Evolutionary conservation across 129 eudicot genomes (phyloP).

Genomic region (Centaurea solstitialis): DNA sequence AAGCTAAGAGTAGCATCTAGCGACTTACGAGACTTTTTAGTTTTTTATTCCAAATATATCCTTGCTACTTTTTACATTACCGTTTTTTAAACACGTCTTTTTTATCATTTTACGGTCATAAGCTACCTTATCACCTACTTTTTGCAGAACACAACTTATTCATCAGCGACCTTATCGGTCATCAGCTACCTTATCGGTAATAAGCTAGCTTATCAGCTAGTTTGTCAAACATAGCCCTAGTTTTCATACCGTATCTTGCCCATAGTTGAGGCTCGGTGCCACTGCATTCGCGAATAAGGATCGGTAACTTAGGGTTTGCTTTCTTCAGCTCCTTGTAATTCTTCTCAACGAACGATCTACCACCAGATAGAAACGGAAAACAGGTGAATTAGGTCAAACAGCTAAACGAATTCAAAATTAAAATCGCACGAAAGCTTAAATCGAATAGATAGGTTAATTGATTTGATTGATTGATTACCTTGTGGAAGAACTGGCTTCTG

Average conservation of each 20-base stretch:
- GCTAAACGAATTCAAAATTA: neutral
- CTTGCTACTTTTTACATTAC: too few relatives aligned
- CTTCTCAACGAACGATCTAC: constrained; percentile 78
- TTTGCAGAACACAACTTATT: too few relatives aligned
- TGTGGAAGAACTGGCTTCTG: constrained; percentile 80
- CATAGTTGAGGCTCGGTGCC: constrained; percentile 92
- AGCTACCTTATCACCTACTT: too few relatives aligned
- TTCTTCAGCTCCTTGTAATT: constrained; percentile 86
- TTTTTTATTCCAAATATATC: too few relatives aligned
- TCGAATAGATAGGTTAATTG: neutral
- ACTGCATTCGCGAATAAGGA: constrained; percentile 82
- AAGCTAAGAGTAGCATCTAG: too few relatives aligned
- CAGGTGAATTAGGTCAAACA: neutral
- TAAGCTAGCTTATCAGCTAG: too few relatives aligned
- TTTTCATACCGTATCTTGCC: constrained; percentile 85
- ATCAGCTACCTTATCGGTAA: too few relatives aligned
- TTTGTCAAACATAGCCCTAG: neutral
- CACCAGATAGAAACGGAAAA: neutral
- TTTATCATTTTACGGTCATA: too few relatives aligned
- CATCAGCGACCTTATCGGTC: too few relatives aligned
- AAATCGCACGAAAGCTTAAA: neutral
- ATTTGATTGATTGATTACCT: constrained; percentile 46
- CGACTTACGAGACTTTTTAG: too few relatives aligned
- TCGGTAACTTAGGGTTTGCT: constrained; percentile 82
- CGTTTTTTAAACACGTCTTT: too few relatives aligned